phyloP scores from a whole-genome alignment of 257 asterid species.

The Solanum etuberosum region DNA sequence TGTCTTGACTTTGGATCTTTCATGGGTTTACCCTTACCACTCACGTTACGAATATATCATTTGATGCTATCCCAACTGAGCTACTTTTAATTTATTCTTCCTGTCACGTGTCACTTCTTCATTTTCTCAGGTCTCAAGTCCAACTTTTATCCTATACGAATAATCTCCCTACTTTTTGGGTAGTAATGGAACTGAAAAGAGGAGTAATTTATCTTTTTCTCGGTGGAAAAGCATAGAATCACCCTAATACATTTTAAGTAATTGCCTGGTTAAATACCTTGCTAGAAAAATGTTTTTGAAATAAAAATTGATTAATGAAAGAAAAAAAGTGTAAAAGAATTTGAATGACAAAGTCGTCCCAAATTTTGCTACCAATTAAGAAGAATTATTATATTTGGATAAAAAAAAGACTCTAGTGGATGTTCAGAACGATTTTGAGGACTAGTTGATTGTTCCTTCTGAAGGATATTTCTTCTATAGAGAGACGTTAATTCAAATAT shows the following conservation, averaged over 20 bases:
- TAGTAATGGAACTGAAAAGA: not conserved
- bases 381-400: not conserved
- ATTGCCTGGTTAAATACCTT: not conserved
- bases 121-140: not conserved
- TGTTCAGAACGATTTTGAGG: too few relatives aligned
- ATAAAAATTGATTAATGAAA: not conserved
- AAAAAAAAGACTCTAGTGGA: too few relatives aligned
- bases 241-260: not conserved
- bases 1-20: not conserved
- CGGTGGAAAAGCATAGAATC: not conserved
- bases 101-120: too few relatives aligned
- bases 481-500: not conserved
- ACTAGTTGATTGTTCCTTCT: too few relatives aligned
- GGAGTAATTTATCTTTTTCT: not conserved
- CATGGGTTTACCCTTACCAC: too few relatives aligned
- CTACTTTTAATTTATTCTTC: not conserved
- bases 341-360: not conserved
- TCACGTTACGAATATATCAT: not conserved
- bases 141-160: not conserved
- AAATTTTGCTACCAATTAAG: not conserved
- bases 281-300: not conserved
- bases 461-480: too few relatives aligned
- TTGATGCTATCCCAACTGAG: not conserved
- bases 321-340: not conserved
- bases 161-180: not conserved